Evolutionary conservation across 2,329 filamentous ascomycete genomes (phyloP), one percentile per base, ranked within the genome.

Genomic region (Alternaria viburni): DNA sequence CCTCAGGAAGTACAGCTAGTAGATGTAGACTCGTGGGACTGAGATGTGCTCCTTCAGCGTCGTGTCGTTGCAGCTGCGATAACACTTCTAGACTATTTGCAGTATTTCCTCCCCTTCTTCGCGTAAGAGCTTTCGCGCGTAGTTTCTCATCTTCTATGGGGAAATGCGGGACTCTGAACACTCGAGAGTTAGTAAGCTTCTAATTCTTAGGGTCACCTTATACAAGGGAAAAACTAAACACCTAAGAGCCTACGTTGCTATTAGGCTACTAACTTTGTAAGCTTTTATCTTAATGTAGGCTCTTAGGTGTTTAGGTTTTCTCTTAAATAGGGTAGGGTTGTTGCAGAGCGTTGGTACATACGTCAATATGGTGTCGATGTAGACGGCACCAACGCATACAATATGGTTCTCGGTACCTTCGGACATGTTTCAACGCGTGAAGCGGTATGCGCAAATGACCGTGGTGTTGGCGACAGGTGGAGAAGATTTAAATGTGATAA

Each of bases 61-160:
- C 44, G 15, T 62, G 59, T 3, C 47, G 25, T 6, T 73, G 50
- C 3, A 80, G 83, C 75, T 93, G 89, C 65, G 88, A 84, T 25
- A 93, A 81, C 9, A 93, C 90, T 74, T 93, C 86, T 32, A 93
- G 85, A 4, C 87, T 87, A 75, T 93, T 93, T 23, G 89, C 86
- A 66, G 89, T 89, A 77, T 93, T 94, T 30, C 91, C 91, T 56
- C 91, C 91, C 25, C 90, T 86, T 28, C 91, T 87, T 46, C 85
- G 84, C 36, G 82, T 80, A 58, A 91, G 76, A 23, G 74, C 83
- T 3, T 86, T 86, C 17, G 91, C 90, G 30, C 91, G 89, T 44
- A 92, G 83, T 78, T 93, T 93, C 51, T 88, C 85, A 81, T 94
- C 91, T 80, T 93, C 91, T 7, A 79, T 78, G 1, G 91, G 91